Evolutionary conservation across 2,329 filamentous ascomycete species (phyloP).

Genomic region (Alternaria brassicae): DNA sequence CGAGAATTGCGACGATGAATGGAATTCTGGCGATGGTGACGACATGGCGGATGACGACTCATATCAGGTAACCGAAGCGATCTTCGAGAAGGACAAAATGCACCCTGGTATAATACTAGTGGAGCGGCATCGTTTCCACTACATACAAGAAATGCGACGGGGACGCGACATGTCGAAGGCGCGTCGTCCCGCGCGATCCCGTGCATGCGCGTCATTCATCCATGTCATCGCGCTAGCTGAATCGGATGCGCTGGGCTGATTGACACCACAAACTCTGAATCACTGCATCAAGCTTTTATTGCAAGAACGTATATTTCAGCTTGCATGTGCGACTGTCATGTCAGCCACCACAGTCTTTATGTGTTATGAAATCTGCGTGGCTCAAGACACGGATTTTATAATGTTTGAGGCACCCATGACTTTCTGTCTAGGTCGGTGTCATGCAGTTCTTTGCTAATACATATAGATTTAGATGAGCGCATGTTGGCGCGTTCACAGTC

Average conservation of each 20-base stretch:
- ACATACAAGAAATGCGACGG: constrained; percentile 2
- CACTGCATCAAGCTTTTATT: neutral
- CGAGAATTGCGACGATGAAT: constrained; percentile 58
- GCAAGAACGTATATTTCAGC: neutral
- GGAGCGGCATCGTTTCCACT: neutral
- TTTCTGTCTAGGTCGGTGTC: neutral
- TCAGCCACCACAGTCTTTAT: too few relatives aligned
- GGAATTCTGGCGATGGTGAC: constrained; percentile 57
- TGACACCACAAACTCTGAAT: neutral
- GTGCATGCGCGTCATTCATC: constrained; percentile 46
- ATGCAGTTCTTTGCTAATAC: neutral
- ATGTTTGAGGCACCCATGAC: neutral
- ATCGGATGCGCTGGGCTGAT: constrained; percentile 1
- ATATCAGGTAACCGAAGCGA: neutral
- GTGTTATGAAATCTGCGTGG: neutral
- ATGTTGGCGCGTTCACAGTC: neutral
- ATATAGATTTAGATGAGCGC: neutral
- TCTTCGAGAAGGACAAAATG: neutral
- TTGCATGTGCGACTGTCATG: too few relatives aligned
- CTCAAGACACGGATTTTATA: too few relatives aligned
- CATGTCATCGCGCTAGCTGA: constrained; percentile 26
- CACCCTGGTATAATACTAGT: neutral
- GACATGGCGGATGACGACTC: constrained; percentile 47
- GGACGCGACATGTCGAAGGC: constrained; percentile 20
- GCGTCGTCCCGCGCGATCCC: constrained; percentile 44